These are phyloP conservation scores for Candida ovalis DNA, from an alignment of 805 yeast species.

Conservation along the genomic window DNA sequence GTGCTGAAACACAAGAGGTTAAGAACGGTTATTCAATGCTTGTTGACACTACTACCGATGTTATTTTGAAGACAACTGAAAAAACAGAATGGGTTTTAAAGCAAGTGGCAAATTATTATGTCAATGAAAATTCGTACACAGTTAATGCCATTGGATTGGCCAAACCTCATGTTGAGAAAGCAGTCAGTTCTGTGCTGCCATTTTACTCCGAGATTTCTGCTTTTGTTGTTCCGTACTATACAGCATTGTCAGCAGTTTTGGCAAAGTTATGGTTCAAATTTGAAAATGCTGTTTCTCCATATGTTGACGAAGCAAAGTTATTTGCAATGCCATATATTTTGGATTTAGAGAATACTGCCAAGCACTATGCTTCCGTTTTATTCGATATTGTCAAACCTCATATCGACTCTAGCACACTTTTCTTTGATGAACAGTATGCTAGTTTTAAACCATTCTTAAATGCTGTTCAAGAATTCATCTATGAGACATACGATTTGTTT, in stretches of 20 bases:
- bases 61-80: neutral
- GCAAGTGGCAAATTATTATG: slow-evolving; percentile 7
- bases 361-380: neutral
- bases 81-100: neutral
- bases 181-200: neutral
- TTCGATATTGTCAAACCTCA: neutral
- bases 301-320: neutral
- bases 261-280: neutral
- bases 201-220: neutral
- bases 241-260: neutral
- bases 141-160: slow-evolving; percentile 1
- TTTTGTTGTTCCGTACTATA: slow-evolving; percentile 1
- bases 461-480: neutral
- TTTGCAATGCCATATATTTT: neutral
- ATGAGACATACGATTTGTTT: slow-evolving; percentile 3
- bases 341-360: neutral
- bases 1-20: slow-evolving; percentile 1
- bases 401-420: neutral
- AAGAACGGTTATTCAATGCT: neutral
- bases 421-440: neutral
- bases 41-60: neutral
- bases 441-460: neutral
- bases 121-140: slow-evolving; percentile 14
- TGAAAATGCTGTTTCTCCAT: neutral
- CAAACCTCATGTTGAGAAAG: slow-evolving; percentile 4